A percentile compares a stretch with the other conserved stretches of the same genome.
These are phyloP conservation scores for Phytophthora pisi DNA, from an alignment of 352 stramenopile species.

Conservation along the genomic window DNA sequence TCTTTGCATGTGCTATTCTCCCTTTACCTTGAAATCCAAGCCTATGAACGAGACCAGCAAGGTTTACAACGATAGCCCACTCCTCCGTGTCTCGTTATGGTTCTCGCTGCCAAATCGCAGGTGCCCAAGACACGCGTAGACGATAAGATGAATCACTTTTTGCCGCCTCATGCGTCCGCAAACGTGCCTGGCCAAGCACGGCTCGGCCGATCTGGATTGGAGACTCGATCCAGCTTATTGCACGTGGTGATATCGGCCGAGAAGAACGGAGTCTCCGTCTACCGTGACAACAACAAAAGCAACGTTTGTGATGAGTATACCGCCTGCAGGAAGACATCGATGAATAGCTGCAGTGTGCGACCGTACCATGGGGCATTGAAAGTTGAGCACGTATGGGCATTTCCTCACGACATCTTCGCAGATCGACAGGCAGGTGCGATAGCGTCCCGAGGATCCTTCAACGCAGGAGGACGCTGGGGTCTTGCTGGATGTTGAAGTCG, in stretches of 20 bases:
- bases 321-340: neutral
- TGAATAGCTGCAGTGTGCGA: neutral
- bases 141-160: neutral
- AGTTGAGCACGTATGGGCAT: constrained; percentile 86
- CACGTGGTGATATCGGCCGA: constrained; percentile 69
- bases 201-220: constrained; percentile 69
- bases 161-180: constrained; percentile 44
- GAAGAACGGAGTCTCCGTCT: constrained; percentile 81
- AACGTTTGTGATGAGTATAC: neutral
- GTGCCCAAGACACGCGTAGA: neutral
- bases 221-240: constrained; percentile 77
- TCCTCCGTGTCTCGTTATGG: constrained; percentile 13
- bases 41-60: constrained; percentile 55
- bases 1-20: constrained; percentile 93
- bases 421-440: constrained; percentile 78
- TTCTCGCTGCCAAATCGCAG: constrained; percentile 14
- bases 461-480: constrained; percentile 29
- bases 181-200: constrained; percentile 80
- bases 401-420: constrained; percentile 88
- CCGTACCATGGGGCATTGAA: constrained; percentile 75
- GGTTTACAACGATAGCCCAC: constrained; percentile 33
- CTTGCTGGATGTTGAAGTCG: constrained; percentile 17
- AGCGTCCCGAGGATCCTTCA: constrained; percentile 50
- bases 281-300: constrained; percentile 5
- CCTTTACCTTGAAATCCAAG: constrained; percentile 83